Percentiles rank a stretch among this genome's conserved stretches.
Evolutionary conservation across 208 protist species (phyloP).

Genomic region (Acanthamoeba healyi): DNA sequence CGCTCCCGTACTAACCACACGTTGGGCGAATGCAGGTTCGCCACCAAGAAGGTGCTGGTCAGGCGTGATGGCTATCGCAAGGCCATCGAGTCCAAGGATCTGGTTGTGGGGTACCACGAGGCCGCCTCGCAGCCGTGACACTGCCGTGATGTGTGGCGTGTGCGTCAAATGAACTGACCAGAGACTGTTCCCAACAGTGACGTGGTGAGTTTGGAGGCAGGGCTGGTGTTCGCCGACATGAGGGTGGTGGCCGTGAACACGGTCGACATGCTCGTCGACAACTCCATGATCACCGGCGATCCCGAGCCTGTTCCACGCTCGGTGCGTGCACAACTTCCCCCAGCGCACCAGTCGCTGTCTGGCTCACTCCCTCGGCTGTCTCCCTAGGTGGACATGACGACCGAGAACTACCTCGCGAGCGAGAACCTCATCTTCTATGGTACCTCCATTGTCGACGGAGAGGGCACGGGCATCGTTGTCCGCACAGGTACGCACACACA

Average conservation of each 20-base stretch:
- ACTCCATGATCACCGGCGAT: conserved; percentile 30
- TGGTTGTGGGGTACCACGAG: conserved; percentile 26
- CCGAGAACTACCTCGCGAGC: conserved; percentile 23
- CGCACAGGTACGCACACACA: too few species aligned
- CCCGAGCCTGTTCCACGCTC: not conserved
- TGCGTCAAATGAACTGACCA: too few species aligned
- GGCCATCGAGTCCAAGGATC: conserved; percentile 13
- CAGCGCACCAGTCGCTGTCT: too few species aligned
- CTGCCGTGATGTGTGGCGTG: too few species aligned
- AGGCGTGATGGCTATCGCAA: conserved; percentile 22
- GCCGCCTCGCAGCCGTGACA: too few species aligned
- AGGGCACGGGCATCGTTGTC: conserved; percentile 14
- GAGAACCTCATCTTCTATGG: conserved; percentile 63
- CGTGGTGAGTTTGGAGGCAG: not conserved
- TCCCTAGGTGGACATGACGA: conserved; percentile 11
- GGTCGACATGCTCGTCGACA: conserved; percentile 25
- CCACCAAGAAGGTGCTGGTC: conserved; percentile 19
- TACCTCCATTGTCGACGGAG: conserved; percentile 12
- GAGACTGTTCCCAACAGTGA: not conserved
- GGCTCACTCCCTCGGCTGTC: too few species aligned
- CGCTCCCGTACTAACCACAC: too few species aligned
- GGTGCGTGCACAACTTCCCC: too few species aligned
- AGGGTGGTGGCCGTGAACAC: not conserved
- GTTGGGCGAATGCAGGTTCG: not conserved
- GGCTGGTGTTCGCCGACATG: not conserved